Evolutionary conservation across 1,139 yeast genomes (phyloP).

Genomic region (Candida labiduridarum): DNA sequence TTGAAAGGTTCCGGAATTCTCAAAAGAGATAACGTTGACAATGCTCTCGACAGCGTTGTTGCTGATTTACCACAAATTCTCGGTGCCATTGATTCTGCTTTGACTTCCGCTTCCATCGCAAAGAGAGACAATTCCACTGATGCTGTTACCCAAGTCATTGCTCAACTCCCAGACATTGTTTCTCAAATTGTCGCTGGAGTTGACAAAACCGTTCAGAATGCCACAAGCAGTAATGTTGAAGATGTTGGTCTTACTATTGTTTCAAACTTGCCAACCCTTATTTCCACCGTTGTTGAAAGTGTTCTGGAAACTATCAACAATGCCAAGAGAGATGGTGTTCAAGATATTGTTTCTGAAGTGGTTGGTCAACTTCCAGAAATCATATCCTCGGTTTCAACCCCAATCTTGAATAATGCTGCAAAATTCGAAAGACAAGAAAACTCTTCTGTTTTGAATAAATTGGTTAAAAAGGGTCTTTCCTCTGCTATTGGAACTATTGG

Average conservation of each 20-base stretch:
- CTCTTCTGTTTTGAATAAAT: not conserved
- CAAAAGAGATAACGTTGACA: constrained; percentile 3
- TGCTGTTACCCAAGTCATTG: not conserved
- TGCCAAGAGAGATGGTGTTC: constrained; percentile 2
- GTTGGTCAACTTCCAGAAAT: not conserved
- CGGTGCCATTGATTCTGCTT: not conserved
- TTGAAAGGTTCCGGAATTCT: not conserved
- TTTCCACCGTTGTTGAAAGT: not conserved
- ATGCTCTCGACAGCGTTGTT: constrained; percentile 3
- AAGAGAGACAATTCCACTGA: constrained; percentile 1
- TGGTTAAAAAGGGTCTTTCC: constrained; percentile 2
- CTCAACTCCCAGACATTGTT: constrained; percentile 2
- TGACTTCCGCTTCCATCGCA: not conserved
- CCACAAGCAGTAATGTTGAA: not conserved
- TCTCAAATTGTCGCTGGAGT: constrained; percentile 3
- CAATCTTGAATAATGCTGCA: not conserved
- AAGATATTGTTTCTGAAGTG: constrained; percentile 1
- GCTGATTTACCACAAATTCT: constrained; percentile 3
- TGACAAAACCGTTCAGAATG: not conserved
- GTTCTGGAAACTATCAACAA: not conserved
- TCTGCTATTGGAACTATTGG: constrained; percentile 1
- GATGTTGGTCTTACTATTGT: not conserved
- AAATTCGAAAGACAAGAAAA: constrained; percentile 1
- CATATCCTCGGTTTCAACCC: not conserved
- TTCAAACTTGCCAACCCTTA: not conserved